Evolutionary conservation across 129 eudicot species (phyloP).

Genomic region (Heracleum sosnowskyi): DNA sequence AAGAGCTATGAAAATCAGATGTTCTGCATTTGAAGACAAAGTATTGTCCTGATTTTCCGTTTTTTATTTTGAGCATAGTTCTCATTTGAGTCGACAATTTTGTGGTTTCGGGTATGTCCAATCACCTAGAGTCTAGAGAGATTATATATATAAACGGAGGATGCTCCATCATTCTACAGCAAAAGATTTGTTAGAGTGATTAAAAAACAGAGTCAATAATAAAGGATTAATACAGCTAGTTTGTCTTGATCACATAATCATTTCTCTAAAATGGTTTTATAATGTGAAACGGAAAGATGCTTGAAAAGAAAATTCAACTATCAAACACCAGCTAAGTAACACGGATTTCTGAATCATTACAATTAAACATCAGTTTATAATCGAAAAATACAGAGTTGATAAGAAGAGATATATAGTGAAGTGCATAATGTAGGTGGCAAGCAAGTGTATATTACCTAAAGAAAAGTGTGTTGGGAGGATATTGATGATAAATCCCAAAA

Average conservation of each 20-base stretch:
- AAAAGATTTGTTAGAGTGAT: not conserved
- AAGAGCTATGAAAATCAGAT: not conserved
- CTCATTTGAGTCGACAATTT: no score
- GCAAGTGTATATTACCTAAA: conserved; percentile 36
- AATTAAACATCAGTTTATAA: not conserved
- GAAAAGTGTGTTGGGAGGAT: conserved; percentile 77
- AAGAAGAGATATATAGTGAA: not conserved
- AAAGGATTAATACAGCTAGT: not conserved
- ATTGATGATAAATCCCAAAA: conserved; percentile 83
- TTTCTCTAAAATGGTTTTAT: no score
- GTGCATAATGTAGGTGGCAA: not conserved
- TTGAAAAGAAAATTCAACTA: not conserved
- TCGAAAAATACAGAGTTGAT: not conserved
- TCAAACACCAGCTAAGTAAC: not conserved
- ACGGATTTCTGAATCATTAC: not conserved
- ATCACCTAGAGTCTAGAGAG: no score
- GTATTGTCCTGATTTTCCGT: no score
- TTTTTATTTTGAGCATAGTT: no score
- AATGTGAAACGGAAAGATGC: not conserved
- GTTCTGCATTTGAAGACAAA: not conserved
- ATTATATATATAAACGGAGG: not conserved
- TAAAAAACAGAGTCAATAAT: not conserved
- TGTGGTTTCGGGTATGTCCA: no score
- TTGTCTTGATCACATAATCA: not conserved
- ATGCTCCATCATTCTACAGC: not conserved